Evolutionary conservation across 169 alveolate species (phyloP).

Genomic region (Eimeria praecox): DNA sequence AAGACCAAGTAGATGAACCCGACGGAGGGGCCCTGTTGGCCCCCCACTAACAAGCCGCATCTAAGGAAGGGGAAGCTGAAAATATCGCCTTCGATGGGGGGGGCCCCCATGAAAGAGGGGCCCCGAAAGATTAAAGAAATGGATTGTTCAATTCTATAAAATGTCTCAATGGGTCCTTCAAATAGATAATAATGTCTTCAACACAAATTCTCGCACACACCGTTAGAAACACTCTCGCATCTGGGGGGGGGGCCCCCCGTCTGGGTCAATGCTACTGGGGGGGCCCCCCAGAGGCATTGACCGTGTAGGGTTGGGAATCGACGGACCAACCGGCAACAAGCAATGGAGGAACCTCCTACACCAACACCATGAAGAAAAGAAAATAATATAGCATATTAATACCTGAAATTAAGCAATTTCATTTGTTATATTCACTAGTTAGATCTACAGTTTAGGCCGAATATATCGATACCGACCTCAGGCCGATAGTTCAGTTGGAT

Average conservation of each 20-base stretch:
- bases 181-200: too few relatives aligned
- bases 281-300: neutral
- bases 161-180: neutral
- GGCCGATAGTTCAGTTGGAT: too few relatives aligned
- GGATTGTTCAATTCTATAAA: neutral
- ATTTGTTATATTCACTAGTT: too few relatives aligned
- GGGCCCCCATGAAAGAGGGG: neutral
- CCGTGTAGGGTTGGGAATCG: neutral
- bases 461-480: too few relatives aligned
- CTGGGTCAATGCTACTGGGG: too few relatives aligned
- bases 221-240: too few relatives aligned
- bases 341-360: too few relatives aligned
- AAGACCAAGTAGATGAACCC: neutral
- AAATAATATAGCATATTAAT: too few relatives aligned
- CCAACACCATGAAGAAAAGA: too few relatives aligned
- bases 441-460: neutral
- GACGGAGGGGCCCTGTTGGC: constrained; percentile 8
- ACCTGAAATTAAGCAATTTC: too few relatives aligned
- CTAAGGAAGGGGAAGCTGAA: neutral
- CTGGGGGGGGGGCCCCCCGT: too few relatives aligned
- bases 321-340: neutral
- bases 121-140: neutral
- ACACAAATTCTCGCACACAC: neutral
- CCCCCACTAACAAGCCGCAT: constrained; percentile 31
- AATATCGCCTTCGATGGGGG: too few relatives aligned